Evolutionary conservation across 176 grass and related monocot species (phyloP).

Genomic region (Dendrocalamus sinicus): DNA sequence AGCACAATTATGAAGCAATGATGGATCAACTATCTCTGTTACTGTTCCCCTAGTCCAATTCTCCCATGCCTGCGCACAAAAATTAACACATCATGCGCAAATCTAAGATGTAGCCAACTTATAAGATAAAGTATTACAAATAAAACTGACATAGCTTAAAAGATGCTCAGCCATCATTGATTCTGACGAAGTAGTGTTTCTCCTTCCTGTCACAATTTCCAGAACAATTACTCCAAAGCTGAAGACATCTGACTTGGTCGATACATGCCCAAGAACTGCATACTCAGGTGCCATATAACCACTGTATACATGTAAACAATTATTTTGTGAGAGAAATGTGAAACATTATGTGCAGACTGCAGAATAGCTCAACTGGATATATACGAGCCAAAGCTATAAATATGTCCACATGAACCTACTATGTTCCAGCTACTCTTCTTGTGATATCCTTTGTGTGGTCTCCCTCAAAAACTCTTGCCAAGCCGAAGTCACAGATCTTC

Average conservation of each 20-base stretch:
- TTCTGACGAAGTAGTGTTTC: slow-evolving; percentile 48
- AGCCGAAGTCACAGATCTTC: slow-evolving; percentile 74
- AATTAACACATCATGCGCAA: not conserved
- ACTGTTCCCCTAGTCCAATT: slow-evolving; percentile 36
- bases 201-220: slow-evolving; percentile 55
- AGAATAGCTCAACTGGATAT: not conserved
- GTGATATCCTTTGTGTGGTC: slow-evolving; percentile 59
- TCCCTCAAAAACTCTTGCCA: slow-evolving; percentile 64
- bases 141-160: slow-evolving; percentile 29
- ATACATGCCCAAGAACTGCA: slow-evolving; percentile 54
- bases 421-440: slow-evolving; percentile 75
- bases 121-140: too few species aligned
- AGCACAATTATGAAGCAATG: not conserved
- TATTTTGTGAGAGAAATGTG: not conserved
- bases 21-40: slow-evolving; percentile 12
- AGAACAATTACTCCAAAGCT: slow-evolving; percentile 64
- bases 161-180: slow-evolving; percentile 35
- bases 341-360: not conserved
- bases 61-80: slow-evolving; percentile 21
- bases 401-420: slow-evolving; percentile 9
- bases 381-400: not conserved
- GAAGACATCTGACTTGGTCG: slow-evolving; percentile 58
- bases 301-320: not conserved
- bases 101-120: not conserved
- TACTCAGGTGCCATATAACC: slow-evolving; percentile 60